A percentile compares a stretch with the other conserved stretches of the same genome.
Conservation (phyloP, 768 basidiomycete species). For the Amylocystis lapponica region DNA sequence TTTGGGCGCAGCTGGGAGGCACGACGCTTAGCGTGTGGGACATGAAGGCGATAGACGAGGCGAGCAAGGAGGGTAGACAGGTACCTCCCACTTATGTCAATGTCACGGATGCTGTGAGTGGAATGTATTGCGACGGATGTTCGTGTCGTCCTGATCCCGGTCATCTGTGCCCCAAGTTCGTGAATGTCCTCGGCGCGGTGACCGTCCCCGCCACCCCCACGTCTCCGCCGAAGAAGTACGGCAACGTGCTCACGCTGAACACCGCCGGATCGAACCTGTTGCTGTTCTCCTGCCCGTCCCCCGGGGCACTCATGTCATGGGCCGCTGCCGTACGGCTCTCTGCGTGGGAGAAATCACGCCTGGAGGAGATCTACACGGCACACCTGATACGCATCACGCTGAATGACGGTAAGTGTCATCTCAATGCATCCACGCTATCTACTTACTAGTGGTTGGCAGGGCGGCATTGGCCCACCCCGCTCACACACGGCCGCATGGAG, state of each 20-base stretch:
- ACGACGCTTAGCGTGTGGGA: conserved; percentile 90
- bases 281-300: conserved; percentile 79
- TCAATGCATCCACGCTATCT: background rate
- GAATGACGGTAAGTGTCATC: conserved; percentile 32
- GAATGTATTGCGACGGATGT: background rate
- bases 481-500: conserved; percentile 73
- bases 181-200: conserved; percentile 72
- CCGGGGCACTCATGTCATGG: conserved; percentile 76
- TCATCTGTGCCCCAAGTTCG: conserved; percentile 48
- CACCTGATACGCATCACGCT: conserved; percentile 83
- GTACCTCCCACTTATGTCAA: conserved; percentile 87
- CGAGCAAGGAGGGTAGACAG: conserved; percentile 71
- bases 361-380: conserved; percentile 97
- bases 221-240: conserved; percentile 51
- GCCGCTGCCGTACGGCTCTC: conserved; percentile 84
- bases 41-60: conserved; percentile 83
- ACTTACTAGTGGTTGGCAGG: conserved; percentile 17
- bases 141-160: too few relatives aligned
- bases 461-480: conserved; percentile 51
- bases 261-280: conserved; percentile 90
- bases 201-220: conserved; percentile 51
- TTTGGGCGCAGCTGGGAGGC: conserved; percentile 88
- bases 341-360: conserved; percentile 90
- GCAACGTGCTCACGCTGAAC: conserved; percentile 85
- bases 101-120: conserved; percentile 79